These are phyloP conservation scores for Euphrasia arctica DNA, from an alignment of 305 asterid species.

Conservation along the genomic window DNA sequence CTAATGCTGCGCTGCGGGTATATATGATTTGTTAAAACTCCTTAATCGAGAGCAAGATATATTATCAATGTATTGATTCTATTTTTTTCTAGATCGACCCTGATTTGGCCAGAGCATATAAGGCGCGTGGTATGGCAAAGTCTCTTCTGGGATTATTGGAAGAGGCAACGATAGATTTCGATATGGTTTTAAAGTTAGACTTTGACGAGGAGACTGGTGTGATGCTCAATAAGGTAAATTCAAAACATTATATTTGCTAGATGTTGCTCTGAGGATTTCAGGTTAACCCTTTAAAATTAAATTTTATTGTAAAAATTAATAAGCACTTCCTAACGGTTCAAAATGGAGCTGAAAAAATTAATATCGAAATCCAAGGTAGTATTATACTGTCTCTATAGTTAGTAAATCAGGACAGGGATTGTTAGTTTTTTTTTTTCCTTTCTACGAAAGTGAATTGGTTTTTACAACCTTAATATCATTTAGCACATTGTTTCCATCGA, in stretches of 20 bases:
- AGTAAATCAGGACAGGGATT: neutral
- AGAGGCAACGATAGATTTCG: constrained; percentile 64
- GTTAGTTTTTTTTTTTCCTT: neutral
- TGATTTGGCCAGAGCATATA: constrained; percentile 61
- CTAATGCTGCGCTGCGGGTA: constrained; percentile 72
- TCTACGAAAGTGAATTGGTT: neutral
- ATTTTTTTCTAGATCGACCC: constrained; percentile 41
- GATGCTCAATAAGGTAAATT: constrained; percentile 53
- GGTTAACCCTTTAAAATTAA: constrained; percentile 48
- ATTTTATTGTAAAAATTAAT: constrained; percentile 44
- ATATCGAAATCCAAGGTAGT: constrained; percentile 39
- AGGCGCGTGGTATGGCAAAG: constrained; percentile 66
- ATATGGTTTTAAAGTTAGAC: constrained; percentile 52
- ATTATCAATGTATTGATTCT: neutral
- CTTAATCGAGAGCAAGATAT: neutral
- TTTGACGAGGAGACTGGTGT: constrained; percentile 58
- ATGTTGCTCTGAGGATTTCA: constrained; percentile 28
- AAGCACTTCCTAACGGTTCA: constrained; percentile 40
- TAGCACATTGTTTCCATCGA: too few species aligned
- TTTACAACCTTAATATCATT: too few species aligned
- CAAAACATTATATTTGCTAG: constrained; percentile 7
- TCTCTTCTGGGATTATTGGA: constrained; percentile 73
- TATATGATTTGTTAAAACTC: neutral
- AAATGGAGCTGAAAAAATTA: constrained; percentile 34
- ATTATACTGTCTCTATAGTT: neutral